Base-by-base conservation (phyloP, 352 stramenopile genomes). In the Globisporangium megalacanthum region DNA sequence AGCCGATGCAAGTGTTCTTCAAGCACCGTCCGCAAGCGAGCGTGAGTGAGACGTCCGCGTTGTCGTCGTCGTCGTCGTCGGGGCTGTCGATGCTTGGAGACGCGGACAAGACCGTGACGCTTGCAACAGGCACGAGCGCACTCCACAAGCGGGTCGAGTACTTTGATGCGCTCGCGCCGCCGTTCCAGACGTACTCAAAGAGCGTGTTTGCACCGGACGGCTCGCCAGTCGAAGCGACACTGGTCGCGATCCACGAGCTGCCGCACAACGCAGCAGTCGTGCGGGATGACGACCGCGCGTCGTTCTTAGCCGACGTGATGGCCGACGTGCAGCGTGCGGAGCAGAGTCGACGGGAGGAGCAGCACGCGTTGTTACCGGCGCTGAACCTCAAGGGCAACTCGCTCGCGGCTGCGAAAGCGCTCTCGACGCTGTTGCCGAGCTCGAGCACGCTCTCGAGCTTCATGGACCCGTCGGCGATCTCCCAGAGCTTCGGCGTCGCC, bases 1-100 rank as follows among this genome's bases (percentile, higher is more conserved):
- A 79, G 44, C 85, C 83, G 35, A 65, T 92, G 33, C 85, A 94
- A 65, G 61, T 94, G 52, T 88, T 94, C 25, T 94, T 91, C 61
- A 92, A 92, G 60, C 85, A 92, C 49, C 79, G 85, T 29, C 80
- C 81, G 22, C 81, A 92, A 29, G 25, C 25, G 25, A 29, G 25
- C 25, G 25, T 29, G 45, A 65, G 80, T 52, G 57, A 65, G 49
- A 35, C 57, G 36, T 37, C 47, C 46, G 29, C 61, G n/a, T 7
- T 59, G 44, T 52, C 37, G 33, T 41, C 31, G 31, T 54, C 49
- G 10, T 9, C 47, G 10, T 19, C 50, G 0, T 52, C 56, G 4
- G 46, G 50, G 31, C 20, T 20, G 9, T 64, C 58, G 31, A 41
- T 64, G 25, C 25, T 29, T 29, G 25, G 25, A 29, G 25, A 29